phyloP scores from a whole-genome alignment of 2,329 filamentous ascomycete genomes.

The Penicillium thymicola region DNA sequence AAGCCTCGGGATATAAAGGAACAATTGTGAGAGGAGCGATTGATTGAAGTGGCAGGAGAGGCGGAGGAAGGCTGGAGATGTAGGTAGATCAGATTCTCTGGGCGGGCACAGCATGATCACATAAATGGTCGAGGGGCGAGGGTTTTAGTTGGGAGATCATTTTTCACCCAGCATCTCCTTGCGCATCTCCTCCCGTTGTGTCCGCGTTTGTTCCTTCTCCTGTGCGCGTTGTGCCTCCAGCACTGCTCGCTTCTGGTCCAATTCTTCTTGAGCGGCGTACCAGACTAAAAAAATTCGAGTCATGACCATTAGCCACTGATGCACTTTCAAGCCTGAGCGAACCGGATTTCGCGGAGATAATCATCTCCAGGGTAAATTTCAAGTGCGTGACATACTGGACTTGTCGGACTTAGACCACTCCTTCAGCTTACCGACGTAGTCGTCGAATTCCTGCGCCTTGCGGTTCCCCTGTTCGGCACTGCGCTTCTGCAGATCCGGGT shows the following conservation, averaged over 20 bases:
- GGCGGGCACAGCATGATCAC: not conserved
- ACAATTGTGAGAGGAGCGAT: not conserved
- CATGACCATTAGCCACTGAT: slow-evolving; percentile 2
- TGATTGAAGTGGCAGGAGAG: no score
- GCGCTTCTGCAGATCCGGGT: slow-evolving; percentile 86
- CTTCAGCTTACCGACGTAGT: slow-evolving; percentile 80
- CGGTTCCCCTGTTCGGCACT: slow-evolving; percentile 75
- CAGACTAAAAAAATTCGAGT: slow-evolving; percentile 33
- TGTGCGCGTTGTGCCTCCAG: slow-evolving; percentile 22
- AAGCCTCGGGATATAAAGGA: not conserved
- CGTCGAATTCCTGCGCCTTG: slow-evolving; percentile 80
- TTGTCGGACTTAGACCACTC: slow-evolving; percentile 88
- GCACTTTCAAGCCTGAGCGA: not conserved
- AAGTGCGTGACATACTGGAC: slow-evolving; percentile 61
- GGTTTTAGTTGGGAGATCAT: slow-evolving; percentile 14
- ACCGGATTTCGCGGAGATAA: not conserved
- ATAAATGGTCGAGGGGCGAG: not conserved
- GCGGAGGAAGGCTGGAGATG: not conserved
- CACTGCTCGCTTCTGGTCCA: slow-evolving; percentile 29
- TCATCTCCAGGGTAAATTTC: not conserved
- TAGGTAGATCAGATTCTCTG: not conserved
- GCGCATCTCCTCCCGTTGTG: slow-evolving; percentile 40
- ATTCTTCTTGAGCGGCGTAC: slow-evolving; percentile 39
- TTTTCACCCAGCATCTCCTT: slow-evolving; percentile 39
- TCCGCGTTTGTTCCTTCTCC: slow-evolving; percentile 32